Percentiles rank a stretch among this genome's conserved stretches.
Evolutionary conservation across 768 basidiomycete species (phyloP).

Genomic region (Neoboletus subvelutipes): DNA sequence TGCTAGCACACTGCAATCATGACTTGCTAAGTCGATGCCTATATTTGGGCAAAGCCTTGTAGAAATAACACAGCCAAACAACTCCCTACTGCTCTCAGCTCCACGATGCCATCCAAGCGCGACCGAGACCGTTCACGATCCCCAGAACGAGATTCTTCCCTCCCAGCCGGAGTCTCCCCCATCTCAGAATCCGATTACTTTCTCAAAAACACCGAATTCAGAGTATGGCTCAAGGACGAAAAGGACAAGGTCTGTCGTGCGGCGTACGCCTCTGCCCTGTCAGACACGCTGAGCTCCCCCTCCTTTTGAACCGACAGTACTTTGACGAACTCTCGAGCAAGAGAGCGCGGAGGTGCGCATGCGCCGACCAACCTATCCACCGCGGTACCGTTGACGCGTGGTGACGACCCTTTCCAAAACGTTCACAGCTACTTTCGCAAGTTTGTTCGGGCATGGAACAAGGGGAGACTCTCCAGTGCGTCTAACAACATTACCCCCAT

Average conservation of each 20-base stretch:
- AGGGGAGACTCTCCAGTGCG: slow-evolving; percentile 66
- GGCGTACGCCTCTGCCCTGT: not conserved
- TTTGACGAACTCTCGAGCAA: slow-evolving; percentile 59
- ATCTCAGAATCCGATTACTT: slow-evolving; percentile 89
- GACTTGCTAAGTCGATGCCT: not conserved
- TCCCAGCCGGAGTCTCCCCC: slow-evolving; percentile 56
- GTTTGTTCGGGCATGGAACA: slow-evolving; percentile 91
- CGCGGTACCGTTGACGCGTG: slow-evolving; percentile 33
- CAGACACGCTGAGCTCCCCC: slow-evolving; percentile 29
- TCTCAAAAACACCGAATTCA: slow-evolving; percentile 78
- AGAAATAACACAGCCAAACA: slow-evolving; percentile 15
- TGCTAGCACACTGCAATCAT: slow-evolving; percentile 27
- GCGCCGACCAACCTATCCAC: not conserved
- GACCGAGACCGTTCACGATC: slow-evolving; percentile 38
- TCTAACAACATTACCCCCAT: not conserved
- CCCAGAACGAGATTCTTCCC: slow-evolving; percentile 40
- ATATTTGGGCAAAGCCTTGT: not conserved
- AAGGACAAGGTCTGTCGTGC: slow-evolving; percentile 49
- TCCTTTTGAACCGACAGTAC: slow-evolving; percentile 7
- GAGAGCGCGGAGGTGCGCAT: not conserved
- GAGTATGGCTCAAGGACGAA: slow-evolving; percentile 80
- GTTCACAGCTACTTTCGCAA: slow-evolving; percentile 80
- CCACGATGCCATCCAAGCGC: slow-evolving; percentile 11
- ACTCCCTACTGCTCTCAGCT: not conserved
- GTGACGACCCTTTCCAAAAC: slow-evolving; percentile 6